phyloP scores from a whole-genome alignment of 352 stramenopile genomes.

The Phytopythium delawarense region DNA sequence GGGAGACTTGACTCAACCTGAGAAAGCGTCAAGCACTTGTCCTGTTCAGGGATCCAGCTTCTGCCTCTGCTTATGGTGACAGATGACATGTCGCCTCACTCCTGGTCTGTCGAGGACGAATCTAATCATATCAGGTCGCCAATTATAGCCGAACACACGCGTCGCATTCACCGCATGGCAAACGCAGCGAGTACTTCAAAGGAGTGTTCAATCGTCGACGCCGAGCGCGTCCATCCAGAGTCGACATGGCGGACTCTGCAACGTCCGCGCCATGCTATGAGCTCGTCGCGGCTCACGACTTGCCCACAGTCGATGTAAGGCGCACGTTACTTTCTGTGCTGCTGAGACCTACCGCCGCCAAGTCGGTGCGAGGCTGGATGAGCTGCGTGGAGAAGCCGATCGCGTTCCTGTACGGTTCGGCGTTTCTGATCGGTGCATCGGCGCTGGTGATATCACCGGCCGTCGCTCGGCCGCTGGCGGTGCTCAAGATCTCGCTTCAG shows the following conservation, averaged over 20 bases:
- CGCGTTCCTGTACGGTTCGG: not conserved
- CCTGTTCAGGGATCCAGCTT: not conserved
- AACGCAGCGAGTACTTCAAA: no score
- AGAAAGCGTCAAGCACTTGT: not conserved
- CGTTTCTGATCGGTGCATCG: not conserved
- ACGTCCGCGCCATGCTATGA: not conserved
- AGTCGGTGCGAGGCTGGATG: not conserved
- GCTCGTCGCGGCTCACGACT: not conserved
- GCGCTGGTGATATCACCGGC: not conserved
- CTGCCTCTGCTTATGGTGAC: not conserved
- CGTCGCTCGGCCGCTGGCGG: slow-evolving; percentile 7
- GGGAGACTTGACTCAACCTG: not conserved
- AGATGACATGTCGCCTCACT: not conserved
- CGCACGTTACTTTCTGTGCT: not conserved
- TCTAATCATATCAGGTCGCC: not conserved
- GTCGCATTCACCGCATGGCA: no score
- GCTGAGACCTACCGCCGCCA: not conserved
- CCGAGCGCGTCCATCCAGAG: not conserved
- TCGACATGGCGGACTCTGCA: not conserved
- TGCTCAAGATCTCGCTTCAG: slow-evolving; percentile 3
- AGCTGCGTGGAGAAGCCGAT: not conserved
- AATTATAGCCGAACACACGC: not conserved
- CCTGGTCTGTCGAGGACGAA: not conserved
- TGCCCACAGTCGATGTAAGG: slow-evolving; percentile 6
- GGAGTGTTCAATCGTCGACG: no score